Percentiles rank a stretch among this genome's conserved stretches.
Conservation (phyloP, 2,329 filamentous ascomycete genomes). For the Lachnellula cervina region DNA sequence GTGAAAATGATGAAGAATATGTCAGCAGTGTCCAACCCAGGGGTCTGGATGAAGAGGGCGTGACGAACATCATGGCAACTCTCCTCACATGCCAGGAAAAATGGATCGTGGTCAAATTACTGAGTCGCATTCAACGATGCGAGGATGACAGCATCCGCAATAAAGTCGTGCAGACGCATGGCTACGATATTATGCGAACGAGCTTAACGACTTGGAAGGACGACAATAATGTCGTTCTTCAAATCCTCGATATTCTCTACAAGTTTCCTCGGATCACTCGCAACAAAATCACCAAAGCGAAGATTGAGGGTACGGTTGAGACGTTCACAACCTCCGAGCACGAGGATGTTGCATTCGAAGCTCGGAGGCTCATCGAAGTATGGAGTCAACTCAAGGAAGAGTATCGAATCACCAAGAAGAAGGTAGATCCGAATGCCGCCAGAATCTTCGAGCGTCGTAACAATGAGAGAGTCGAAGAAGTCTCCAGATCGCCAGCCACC, state of each 20-base stretch:
- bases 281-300: conserved; percentile 96
- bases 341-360: conserved; percentile 67
- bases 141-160: conserved; percentile 84
- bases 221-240: conserved; percentile 82
- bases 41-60: conserved; percentile 73
- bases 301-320: conserved; percentile 80
- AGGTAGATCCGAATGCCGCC: conserved; percentile 65
- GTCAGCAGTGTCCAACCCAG: conserved; percentile 82
- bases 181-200: conserved; percentile 89
- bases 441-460: conserved; percentile 59
- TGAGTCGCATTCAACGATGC: conserved; percentile 81
- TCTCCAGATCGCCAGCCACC: conserved; percentile 30
- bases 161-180: conserved; percentile 91
- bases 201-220: conserved; percentile 82
- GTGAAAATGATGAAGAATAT: conserved; percentile 92
- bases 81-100: conserved; percentile 98
- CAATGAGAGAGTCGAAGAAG: conserved; percentile 50
- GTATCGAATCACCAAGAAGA: conserved; percentile 89
- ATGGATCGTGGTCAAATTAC: conserved; percentile 95
- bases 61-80: conserved; percentile 92
- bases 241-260: conserved; percentile 85
- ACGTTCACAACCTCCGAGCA: conserved; percentile 64
- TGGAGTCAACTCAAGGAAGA: conserved; percentile 89
- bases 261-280: conserved; percentile 84
- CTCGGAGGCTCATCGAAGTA: conserved; percentile 67